Base-by-base conservation (phyloP, 192 early-diverging fungal species). In the Podila clonocystis region DNA sequence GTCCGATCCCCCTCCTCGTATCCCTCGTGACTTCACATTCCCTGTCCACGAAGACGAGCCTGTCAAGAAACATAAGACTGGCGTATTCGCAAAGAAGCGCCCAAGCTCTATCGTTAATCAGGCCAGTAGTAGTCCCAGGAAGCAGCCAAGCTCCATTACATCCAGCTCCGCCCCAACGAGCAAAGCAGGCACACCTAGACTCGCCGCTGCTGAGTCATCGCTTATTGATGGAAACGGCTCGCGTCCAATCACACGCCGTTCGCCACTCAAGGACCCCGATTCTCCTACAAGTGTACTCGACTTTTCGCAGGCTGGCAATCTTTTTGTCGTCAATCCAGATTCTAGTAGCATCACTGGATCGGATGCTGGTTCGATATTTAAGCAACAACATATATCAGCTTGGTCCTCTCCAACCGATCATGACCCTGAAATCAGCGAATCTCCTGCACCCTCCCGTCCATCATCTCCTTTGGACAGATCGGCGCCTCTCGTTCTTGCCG, bases 321-420 rank as follows among this genome's bases (percentile, higher is more conserved):
- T 80, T 11, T 80, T 80, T 49, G 77, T 80, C n/a, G 77, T 80
- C n/a, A 80, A 80, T 50, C 77, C 77, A 19, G 77, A 80, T 49
- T 20, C 50, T 12, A 33, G 50, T 5, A 64, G 76, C 34, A 38
- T 61, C 48, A 24, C 36, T 17, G 49, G 19, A 2, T 62, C 70
- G 2, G 77, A 55, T 12, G 8, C 57, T 11, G 30, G 36, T 4
- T 69, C 68, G 2, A 17, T 55, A 12, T 3, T 58, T 48, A 72
- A 26, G 26, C 48, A 33, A 9, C 58, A 33, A 9, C 58, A 33
- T 1, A 0, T 61, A 4, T 22, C 31, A 0, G 6, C 31, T 24
- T 30, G 22, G 12, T 26, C 68, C 4, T 38, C 61, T 24, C 26
- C 67, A 12, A 45, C 17, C 29, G 26, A 20, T 13, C 20, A 29